A percentile compares a stretch with the other conserved stretches of the same genome.
phyloP scores from a whole-genome alignment of 2,329 filamentous ascomycete species.

The Monosporascus sp. region DNA sequence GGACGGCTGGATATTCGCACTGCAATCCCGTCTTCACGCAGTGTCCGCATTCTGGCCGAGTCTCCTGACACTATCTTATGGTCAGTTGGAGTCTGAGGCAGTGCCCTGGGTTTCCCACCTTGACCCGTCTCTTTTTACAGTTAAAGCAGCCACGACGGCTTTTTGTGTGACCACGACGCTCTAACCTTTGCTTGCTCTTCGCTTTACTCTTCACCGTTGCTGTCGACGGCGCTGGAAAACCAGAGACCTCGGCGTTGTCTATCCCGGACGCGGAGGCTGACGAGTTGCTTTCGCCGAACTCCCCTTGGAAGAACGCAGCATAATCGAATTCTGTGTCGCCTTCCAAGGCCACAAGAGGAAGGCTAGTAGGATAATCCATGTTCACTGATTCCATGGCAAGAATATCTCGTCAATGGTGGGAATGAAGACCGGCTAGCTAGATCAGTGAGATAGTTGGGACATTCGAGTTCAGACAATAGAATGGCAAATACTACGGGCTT shows the following conservation, averaged over 20 bases:
- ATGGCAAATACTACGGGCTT: too few relatives aligned
- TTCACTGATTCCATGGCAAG: too few relatives aligned
- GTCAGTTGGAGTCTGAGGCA: too few relatives aligned
- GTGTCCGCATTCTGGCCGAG: conserved; percentile 56
- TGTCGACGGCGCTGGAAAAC: conserved; percentile 6
- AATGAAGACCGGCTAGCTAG: too few relatives aligned
- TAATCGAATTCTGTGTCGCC: conserved; percentile 13
- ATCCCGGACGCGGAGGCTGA: conserved; percentile 11
- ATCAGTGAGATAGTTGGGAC: too few relatives aligned
- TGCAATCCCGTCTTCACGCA: conserved; percentile 57
- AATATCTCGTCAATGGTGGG: too few relatives aligned
- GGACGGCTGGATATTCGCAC: conserved; percentile 55
- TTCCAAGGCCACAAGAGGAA: conserved; percentile 14
- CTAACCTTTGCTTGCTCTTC: conserved; percentile 35
- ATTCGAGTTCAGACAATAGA: too few relatives aligned
- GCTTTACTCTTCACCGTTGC: conserved; percentile 5
- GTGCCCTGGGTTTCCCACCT: conserved; percentile 32
- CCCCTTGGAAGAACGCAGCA: conserved; percentile 13
- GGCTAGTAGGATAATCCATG: conserved; percentile 1
- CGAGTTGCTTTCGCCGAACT: conserved; percentile 9
- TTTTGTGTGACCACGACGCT: conserved; percentile 61
- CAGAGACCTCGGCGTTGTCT: conserved; percentile 7
- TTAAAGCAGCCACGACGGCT: conserved; percentile 61
- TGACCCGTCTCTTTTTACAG: conserved; percentile 62
- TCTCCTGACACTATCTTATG: conserved; percentile 55